Evolutionary conservation across 176 grass and related monocot genomes (phyloP), one percentile per base, ranked within the genome.

Genomic region (Eremochloa ophiuroides): DNA sequence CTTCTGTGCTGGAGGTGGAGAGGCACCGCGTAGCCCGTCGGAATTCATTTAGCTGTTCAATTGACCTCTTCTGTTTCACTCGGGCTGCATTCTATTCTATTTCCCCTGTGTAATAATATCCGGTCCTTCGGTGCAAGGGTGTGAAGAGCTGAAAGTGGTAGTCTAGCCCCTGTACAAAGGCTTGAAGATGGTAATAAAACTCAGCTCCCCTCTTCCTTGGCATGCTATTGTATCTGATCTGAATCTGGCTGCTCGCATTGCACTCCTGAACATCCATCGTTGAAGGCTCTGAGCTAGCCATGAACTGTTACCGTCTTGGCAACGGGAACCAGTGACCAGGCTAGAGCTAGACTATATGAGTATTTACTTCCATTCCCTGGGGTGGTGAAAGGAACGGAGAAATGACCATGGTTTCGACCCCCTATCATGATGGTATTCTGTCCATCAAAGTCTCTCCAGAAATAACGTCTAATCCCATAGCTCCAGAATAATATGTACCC

Each of bases 91-190:
- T 75, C 62, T 84, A 22, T 87, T 82, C 53, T 77, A 75, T 75
- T 83, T 63, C 31, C 47, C 69, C 66, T 48, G 44, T 82, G 82
- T 91, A 85, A 82, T 79, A 90, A 82, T 69, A 71, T 82, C 73
- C 31, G 6, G 62, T 35, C 62, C 48, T 72, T 86, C 4, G 66
- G 71, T 43, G 69, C 63, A 74, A 73, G 85, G 59, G 82, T 39
- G 77, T 74, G 88, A 53, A 81, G 89, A 81, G 82, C 87, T 63
- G 39, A 78, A 74, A 48, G 18, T 48, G 69, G 69, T 48, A 72
- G 61, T 31, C 59, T 76, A 71, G 69, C 42, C 42, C 66, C 23
- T 91, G 89, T 91, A 91, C 82, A 91, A 85, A 91, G 76, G 85
- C 79, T 82, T 73, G 89, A 88, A 80, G 33, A 84, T 37, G 60